Conservation (phyloP, 2,329 filamentous ascomycete genomes). For the Neurospora sp. region DNA sequence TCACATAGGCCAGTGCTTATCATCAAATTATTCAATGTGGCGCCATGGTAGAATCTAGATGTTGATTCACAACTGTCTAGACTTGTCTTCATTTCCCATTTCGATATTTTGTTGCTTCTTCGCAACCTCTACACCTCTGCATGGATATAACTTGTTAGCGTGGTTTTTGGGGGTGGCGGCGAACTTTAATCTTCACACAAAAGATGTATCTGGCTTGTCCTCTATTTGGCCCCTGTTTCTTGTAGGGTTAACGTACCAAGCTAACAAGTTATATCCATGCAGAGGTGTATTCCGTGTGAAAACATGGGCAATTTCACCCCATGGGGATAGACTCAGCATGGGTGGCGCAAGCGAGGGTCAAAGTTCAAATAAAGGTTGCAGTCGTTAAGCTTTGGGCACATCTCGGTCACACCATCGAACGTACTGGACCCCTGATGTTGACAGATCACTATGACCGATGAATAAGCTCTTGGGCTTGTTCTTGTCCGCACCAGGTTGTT, state of each 20-base stretch:
- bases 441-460: neutral
- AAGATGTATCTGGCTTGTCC: no score
- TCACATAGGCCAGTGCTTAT: neutral
- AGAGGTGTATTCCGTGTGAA: neutral
- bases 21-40: neutral
- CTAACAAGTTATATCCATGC: no score
- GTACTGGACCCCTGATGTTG: neutral
- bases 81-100: neutral
- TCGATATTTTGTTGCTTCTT: neutral
- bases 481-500: neutral
- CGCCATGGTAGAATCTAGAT: neutral
- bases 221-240: no score
- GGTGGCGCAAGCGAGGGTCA: neutral
- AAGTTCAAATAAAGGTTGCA: neutral
- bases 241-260: no score
- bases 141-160: no score
- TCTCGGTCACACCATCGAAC: neutral
- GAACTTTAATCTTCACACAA: no score
- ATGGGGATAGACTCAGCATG: neutral
- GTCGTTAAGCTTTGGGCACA: neutral
- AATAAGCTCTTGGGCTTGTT: neutral
- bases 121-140: neutral
- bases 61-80: neutral
- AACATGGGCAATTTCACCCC: neutral
- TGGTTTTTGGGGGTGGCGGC: no score